Conservation (phyloP, 2,329 filamentous ascomycete genomes). For the Biscogniauxia mediterranea region DNA sequence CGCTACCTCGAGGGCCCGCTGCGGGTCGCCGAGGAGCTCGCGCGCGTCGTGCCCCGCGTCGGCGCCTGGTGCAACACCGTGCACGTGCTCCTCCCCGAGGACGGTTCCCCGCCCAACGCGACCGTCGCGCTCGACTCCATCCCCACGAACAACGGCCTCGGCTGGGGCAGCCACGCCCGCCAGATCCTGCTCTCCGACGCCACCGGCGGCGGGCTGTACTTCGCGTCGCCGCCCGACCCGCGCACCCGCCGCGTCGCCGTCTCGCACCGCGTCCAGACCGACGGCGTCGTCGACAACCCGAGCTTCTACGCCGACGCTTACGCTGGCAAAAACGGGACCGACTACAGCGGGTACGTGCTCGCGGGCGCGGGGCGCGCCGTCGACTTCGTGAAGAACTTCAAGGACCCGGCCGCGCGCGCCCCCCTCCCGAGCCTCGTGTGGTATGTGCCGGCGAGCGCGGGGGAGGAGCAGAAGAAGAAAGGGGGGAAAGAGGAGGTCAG, state of each 20-base stretch:
- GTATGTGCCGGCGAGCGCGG: slow-evolving; percentile 28
- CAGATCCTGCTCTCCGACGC: slow-evolving; percentile 45
- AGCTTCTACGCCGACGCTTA: slow-evolving; percentile 56
- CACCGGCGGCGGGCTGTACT: slow-evolving; percentile 45
- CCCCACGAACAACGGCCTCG: slow-evolving; percentile 57
- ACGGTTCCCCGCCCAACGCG: slow-evolving; percentile 39
- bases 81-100: slow-evolving; percentile 39
- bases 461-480: slow-evolving; percentile 7
- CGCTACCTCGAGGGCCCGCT: slow-evolving; percentile 46
- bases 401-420: slow-evolving; percentile 38
- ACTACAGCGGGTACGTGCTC: slow-evolving; percentile 54
- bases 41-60: slow-evolving; percentile 25
- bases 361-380: slow-evolving; percentile 44
- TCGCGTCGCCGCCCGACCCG: slow-evolving; percentile 32
- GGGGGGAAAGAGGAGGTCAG: slow-evolving; percentile 34
- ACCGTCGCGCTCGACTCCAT: slow-evolving; percentile 43
- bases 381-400: slow-evolving; percentile 34
- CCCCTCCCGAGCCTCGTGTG: slow-evolving; percentile 45
- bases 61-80: slow-evolving; percentile 49
- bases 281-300: slow-evolving; percentile 55
- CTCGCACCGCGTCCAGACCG: slow-evolving; percentile 41
- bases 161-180: slow-evolving; percentile 43
- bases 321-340: slow-evolving; percentile 32
- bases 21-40: slow-evolving; percentile 47
- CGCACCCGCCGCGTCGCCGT: slow-evolving; percentile 38